A percentile compares a stretch with the other conserved stretches of the same genome.
These are phyloP conservation scores for Geranium brycei DNA, from an alignment of 345 rosid genomes.

Conservation along the genomic window DNA sequence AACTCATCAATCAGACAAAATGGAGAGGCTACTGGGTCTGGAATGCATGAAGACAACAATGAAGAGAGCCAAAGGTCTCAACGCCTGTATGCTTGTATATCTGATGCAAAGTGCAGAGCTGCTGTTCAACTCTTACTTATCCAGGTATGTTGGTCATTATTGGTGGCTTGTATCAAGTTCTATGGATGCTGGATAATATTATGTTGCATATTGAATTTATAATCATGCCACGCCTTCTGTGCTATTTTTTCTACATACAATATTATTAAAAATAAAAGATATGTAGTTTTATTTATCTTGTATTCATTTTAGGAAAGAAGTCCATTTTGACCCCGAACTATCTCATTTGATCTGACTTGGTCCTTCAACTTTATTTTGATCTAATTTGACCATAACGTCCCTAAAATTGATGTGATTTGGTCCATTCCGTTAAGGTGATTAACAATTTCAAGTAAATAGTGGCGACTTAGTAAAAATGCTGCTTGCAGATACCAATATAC, in stretches of 20 bases:
- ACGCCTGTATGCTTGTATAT: slow-evolving; percentile 43
- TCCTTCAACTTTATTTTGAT: too few species aligned
- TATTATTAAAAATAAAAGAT: too few species aligned
- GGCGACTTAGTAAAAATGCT: too few species aligned
- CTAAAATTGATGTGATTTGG: too few species aligned
- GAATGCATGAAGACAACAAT: slow-evolving; percentile 23
- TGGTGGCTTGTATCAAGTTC: neutral
- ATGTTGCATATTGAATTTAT: neutral
- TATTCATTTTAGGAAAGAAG: too few species aligned
- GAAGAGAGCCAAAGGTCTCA: slow-evolving; percentile 35
- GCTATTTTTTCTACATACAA: neutral
- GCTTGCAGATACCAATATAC: too few species aligned
- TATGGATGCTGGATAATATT: neutral
- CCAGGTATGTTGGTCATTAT: slow-evolving; percentile 44
- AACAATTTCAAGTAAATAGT: too few species aligned
- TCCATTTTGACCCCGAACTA: too few species aligned
- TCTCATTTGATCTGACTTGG: too few species aligned
- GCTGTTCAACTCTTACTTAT: slow-evolving; percentile 92
- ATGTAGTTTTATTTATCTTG: too few species aligned
- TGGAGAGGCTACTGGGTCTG: slow-evolving; percentile 37
- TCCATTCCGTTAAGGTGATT: too few species aligned
- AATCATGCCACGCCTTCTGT: neutral
- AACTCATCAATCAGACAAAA: slow-evolving; percentile 21
- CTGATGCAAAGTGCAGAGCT: slow-evolving; percentile 92
- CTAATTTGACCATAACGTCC: too few species aligned